These are phyloP conservation scores for Orbilia ellipsospora DNA, from an alignment of 2,329 filamentous ascomycete species.

Conservation along the genomic window DNA sequence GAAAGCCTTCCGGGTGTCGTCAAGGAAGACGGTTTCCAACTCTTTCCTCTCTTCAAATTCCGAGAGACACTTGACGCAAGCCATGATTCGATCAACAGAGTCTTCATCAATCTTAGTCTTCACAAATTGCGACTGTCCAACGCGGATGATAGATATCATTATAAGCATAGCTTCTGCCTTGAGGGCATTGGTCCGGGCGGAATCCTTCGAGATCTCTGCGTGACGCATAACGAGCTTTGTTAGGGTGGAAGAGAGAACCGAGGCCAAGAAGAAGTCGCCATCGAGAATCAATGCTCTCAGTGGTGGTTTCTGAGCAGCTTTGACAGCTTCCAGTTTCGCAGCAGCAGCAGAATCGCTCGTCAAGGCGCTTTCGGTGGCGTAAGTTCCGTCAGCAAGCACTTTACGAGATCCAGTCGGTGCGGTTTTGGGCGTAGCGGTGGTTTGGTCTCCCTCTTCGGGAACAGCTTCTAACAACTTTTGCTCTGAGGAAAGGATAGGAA, in stretches of 20 bases:
- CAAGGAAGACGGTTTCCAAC: conserved; percentile 88
- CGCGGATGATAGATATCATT: conserved; percentile 98
- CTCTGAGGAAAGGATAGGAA: conserved; percentile 94
- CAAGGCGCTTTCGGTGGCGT: conserved; percentile 94
- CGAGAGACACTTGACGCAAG: conserved; percentile 88
- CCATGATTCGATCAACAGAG: conserved; percentile 98
- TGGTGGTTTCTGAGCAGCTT: conserved; percentile 95
- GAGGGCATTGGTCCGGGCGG: conserved; percentile 88
- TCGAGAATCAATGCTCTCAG: conserved; percentile 94
- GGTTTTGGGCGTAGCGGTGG: conserved; percentile 78
- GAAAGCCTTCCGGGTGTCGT: conserved; percentile 96
- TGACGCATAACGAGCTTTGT: conserved; percentile 99
- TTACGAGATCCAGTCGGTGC: conserved; percentile 86
- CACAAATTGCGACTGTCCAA: conserved; percentile 98
- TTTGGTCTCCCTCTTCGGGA: conserved; percentile 69
- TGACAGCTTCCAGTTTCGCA: conserved; percentile 93
- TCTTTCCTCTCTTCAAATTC: conserved; percentile 91
- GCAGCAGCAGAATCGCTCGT: conserved; percentile 91
- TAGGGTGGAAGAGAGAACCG: conserved; percentile 93
- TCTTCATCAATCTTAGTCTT: conserved; percentile 98
- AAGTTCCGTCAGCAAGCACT: conserved; percentile 94
- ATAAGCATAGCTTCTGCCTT: conserved; percentile 98
- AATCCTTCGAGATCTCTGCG: conserved; percentile 87
- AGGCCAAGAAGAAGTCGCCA: conserved; percentile 94
- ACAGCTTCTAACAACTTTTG: conserved; percentile 89